A percentile compares a stretch with the other conserved stretches of the same genome.
Conservation (phyloP, 345 rosid genomes). For the Acer campestre region DNA sequence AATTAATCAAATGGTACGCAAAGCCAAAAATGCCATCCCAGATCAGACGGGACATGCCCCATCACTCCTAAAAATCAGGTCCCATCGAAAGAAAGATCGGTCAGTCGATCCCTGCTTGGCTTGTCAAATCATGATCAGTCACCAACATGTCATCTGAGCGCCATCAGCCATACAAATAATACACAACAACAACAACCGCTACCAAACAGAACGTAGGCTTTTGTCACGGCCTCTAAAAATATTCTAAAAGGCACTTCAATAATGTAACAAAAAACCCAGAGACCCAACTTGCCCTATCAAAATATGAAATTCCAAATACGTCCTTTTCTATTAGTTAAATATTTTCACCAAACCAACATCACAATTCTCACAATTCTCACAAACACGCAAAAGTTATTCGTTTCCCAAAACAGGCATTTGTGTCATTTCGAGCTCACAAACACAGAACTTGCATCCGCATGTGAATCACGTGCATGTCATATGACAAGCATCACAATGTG, state of each 20-base stretch:
- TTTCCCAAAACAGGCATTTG: not conserved
- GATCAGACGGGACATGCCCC: constrained; percentile 13
- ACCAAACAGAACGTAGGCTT: constrained; percentile 6
- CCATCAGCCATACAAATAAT: constrained; percentile 4
- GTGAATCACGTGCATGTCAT: constrained; percentile 26
- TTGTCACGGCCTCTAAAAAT: not conserved
- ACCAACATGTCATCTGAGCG: not conserved
- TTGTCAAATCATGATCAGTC: constrained; percentile 19
- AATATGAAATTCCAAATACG: not conserved
- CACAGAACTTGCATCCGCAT: constrained; percentile 16
- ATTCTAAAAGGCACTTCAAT: not conserved
- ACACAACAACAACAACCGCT: constrained; percentile 3
- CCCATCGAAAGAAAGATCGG: not conserved
- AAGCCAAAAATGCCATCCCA: constrained; percentile 10
- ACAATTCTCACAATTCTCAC: not conserved
- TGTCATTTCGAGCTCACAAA: not conserved
- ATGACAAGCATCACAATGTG: constrained; percentile 7
- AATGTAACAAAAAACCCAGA: not conserved
- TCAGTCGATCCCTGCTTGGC: not conserved
- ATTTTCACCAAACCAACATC: not conserved
- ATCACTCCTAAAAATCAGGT: not conserved
- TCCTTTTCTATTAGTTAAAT: constrained; percentile 1
- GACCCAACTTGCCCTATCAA: not conserved
- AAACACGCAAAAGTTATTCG: not conserved
- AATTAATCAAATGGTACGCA: not conserved